Percentiles rank a stretch among this genome's conserved stretches.
Evolutionary conservation across 2,329 filamentous ascomycete species (phyloP).

Genomic region (Aspergillus piperis): DNA sequence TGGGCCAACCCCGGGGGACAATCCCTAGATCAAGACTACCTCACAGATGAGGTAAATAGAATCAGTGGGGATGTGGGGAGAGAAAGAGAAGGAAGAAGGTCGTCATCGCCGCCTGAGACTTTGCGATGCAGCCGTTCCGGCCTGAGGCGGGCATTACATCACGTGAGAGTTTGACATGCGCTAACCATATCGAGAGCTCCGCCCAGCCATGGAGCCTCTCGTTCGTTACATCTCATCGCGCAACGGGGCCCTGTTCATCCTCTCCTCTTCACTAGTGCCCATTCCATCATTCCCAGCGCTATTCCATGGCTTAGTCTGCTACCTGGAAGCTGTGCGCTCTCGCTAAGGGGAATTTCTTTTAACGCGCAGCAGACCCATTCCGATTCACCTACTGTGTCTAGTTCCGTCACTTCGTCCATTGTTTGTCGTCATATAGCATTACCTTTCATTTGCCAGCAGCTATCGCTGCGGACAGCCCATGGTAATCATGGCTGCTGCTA

Average conservation of each 20-base stretch:
- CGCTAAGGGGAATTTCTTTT: not conserved
- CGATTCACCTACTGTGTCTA: not conserved
- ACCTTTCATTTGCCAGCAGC: conserved; percentile 18
- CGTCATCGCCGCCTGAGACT: conserved; percentile 3
- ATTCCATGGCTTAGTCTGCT: conserved; percentile 22
- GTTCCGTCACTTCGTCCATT: not conserved
- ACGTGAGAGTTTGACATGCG: conserved; percentile 13
- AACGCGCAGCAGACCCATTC: not conserved
- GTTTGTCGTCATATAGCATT: not conserved
- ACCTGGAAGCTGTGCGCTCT: conserved; percentile 5
- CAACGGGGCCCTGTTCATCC: conserved; percentile 8
- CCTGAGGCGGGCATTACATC: not conserved
- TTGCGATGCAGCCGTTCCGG: not conserved
- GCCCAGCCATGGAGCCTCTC: conserved; percentile 12
- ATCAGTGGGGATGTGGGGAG: not conserved
- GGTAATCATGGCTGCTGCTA: conserved; percentile 55
- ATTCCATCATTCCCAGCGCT: not conserved
- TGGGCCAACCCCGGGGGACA: conserved; percentile 1
- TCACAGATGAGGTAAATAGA: not conserved
- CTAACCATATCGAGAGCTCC: conserved; percentile 23
- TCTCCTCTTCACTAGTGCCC: conserved; percentile 12
- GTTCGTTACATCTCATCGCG: conserved; percentile 12
- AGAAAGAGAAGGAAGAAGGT: not conserved
- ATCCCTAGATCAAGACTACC: not conserved
- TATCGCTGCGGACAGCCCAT: conserved; percentile 17